Conservation (phyloP, 768 basidiomycete genomes). For the Boletus pseudo-olivaceus region DNA sequence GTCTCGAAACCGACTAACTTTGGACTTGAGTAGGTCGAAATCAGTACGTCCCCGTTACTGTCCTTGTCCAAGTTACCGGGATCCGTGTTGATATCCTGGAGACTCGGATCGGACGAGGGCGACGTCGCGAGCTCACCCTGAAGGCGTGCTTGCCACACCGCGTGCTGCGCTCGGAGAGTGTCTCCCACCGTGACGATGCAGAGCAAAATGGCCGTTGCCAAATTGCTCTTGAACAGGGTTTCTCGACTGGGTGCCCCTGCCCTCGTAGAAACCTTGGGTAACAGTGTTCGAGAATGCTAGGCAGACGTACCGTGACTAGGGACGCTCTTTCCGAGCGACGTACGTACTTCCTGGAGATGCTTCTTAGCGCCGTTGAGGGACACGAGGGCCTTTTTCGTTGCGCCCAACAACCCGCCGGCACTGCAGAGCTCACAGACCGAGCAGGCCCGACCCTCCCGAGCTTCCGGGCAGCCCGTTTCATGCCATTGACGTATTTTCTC, state of each 20-base stretch:
- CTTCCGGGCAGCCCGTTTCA: neutral
- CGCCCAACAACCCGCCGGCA: conserved; percentile 6
- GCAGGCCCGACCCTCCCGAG: neutral
- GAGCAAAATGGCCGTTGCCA: conserved; percentile 9
- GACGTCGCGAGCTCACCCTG: neutral
- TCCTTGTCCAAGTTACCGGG: neutral
- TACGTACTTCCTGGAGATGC: conserved; percentile 5
- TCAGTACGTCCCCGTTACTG: neutral
- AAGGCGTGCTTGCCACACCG: conserved; percentile 13
- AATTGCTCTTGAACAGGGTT: conserved; percentile 1
- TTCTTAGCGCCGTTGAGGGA: conserved; percentile 1
- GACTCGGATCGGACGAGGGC: neutral
- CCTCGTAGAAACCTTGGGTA: neutral
- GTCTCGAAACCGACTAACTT: neutral
- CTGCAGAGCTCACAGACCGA: conserved; percentile 12
- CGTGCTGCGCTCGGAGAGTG: conserved; percentile 12
- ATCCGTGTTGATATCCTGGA: neutral
- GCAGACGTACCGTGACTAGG: neutral
- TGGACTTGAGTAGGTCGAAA: neutral
- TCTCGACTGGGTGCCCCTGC: conserved; percentile 1
- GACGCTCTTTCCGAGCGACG: conserved; percentile 1
- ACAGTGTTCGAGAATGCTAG: neutral
- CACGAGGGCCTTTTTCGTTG: conserved; percentile 1
- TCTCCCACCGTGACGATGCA: conserved; percentile 11
- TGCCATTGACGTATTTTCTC: conserved; percentile 3